Evolutionary conservation across 176 grass and related monocot species (phyloP).

Genomic region (Rhynchospora tenuis): DNA sequence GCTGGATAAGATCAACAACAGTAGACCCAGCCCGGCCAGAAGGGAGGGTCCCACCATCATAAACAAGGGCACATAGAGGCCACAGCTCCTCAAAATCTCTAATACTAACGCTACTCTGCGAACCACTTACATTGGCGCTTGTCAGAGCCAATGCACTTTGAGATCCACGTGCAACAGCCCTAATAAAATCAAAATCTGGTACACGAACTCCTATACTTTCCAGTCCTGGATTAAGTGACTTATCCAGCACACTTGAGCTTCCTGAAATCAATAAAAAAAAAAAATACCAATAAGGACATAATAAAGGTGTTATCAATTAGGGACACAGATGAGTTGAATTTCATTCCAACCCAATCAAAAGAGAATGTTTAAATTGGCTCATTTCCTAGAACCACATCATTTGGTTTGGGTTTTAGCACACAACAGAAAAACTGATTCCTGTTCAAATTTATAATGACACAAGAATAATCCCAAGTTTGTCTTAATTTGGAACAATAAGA

Average conservation of each 20-base stretch:
- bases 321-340: background rate
- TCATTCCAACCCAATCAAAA: background rate
- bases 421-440: background rate
- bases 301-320: background rate
- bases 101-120: slow-evolving; percentile 55
- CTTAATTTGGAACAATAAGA: background rate
- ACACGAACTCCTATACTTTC: slow-evolving; percentile 81
- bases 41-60: slow-evolving; percentile 73
- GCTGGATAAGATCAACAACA: slow-evolving; percentile 68
- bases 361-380: background rate
- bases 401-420: background rate
- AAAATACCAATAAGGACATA: background rate
- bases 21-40: slow-evolving; percentile 86
- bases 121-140: slow-evolving; percentile 78
- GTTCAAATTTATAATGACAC: background rate
- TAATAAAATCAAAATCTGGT: slow-evolving; percentile 68
- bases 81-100: slow-evolving; percentile 78
- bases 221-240: slow-evolving; percentile 80
- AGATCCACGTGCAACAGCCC: slow-evolving; percentile 63
- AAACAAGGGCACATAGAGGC: slow-evolving; percentile 74
- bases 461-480: background rate
- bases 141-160: slow-evolving; percentile 87
- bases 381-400: background rate
- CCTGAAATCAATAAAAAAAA: slow-evolving; percentile 17
- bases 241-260: slow-evolving; percentile 51